Evolutionary conservation across 2,329 filamentous ascomycete species (phyloP), one percentile per base, ranked within the genome.

Genomic region (Penicillium nordicum): DNA sequence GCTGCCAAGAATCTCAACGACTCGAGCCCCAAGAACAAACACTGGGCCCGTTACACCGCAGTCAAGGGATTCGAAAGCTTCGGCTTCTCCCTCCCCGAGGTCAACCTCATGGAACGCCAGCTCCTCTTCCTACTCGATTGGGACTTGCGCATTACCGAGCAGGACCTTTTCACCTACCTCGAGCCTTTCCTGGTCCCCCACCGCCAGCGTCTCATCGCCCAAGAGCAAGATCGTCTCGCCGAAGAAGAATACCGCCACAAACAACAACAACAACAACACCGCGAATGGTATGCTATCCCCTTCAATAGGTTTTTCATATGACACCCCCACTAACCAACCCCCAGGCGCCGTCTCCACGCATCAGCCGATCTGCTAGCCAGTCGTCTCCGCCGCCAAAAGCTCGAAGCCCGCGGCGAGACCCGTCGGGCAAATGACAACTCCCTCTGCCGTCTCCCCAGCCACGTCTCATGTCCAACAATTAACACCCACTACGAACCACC

Each of bases 51-150:
- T 69, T 99, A 97, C 81, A 96, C 89, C 58, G 79, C 87, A 68
- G 87, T 96, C 66, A 82, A 82, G 60, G 85, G 84, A 52, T 88
- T 81, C 73, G 85, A 86, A 11, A 84, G 81, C 69, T 99, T 97
- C 70, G 90, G 92, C 67, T 97, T 99, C 82, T 93, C 87, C 68
- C 83, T 92, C 65, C 94, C 90, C 36, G 94, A 99, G 78, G 94
- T 99, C 68, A 99, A 99, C 80, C 83, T 97, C 60, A 99, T 99
- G 94, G 94, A 99, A 83, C 95, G 96, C 83, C 94, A 99, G 78
- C 84, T 99, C 30, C 87, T 99, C 50, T 94, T 91, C 80, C 84
- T 99, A 42, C 82, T 99, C 44, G 90, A 97, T 72, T 99, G 92
- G 91, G 91, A 99, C 65, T 84, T 96, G 58, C 84, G 90, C 64